Evolutionary conservation across 768 basidiomycete species (phyloP), one percentile per base, ranked within the genome.

Genomic region (Erythrobasidium yunnanense): DNA sequence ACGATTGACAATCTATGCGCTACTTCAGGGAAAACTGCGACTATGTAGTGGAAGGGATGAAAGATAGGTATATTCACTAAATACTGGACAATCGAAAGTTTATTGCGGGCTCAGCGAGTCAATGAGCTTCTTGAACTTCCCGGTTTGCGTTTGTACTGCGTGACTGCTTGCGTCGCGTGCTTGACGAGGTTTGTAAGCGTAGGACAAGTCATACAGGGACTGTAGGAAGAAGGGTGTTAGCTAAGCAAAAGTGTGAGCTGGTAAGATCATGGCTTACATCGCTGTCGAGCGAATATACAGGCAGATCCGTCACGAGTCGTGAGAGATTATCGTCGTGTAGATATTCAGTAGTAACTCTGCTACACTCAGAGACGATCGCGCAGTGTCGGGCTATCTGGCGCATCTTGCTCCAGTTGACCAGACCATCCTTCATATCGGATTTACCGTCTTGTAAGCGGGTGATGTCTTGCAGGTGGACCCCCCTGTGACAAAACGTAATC

Each of bases 371-470:
- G 20, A 90, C 86, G 71, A 82, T 84, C 55, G 83, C 81, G 63
- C 93, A 84, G 72, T 91, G 90, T 67, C 85, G 82, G 30, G 86
- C 91, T 79, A 96, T 87, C 82, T 90, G 86, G 70, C 86, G 87
- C 77, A 87, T 95, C 77, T 97, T 97, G 27, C 86, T 88, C 93
- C 93, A 97, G 72, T 96, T 90, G 58, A 96, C 87, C 73, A 84
- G 79, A 71, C 88, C 85, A 22, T 81, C 78, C 5, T 83, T 78
- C 68, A 83, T 81, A 71, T 92, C 88, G 1, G 80, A 79, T 68
- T 93, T 91, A 65, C 84, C 87, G 77, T 89, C 88, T 70, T 95
- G 85, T 6, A 90, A 83, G 68, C 84, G 85, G 50, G 91, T 86
- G 52, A 96, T 80, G 74, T 93, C 91, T 42, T 88, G 87, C 71